Base-by-base conservation (phyloP, 1,284 basidiomycete genomes). In the Ustilago bromivora region DNA sequence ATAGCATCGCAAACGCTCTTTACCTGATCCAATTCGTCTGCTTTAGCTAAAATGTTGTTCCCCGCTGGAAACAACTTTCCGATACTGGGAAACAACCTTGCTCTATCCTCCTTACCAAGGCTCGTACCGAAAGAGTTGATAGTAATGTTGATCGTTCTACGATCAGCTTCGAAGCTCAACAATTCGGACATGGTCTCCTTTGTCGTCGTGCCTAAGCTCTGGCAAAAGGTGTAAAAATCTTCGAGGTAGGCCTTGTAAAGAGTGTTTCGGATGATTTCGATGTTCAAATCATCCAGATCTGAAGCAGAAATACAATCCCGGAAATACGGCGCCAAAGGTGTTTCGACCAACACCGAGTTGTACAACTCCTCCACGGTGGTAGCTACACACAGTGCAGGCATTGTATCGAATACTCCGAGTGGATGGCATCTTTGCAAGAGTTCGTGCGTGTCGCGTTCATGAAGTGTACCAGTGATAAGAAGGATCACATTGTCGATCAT, bases 401-500 rank as follows among this genome's bases (percentile, higher is more conserved):
- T 96, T 3, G 96, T 96, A 85, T 99, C 97, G 83, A 99, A 99
- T 49, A 95, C 91, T 23, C 97, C 97, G 17, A 99, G 89, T 0
- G 97, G 97, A 85, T 99, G 97, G 88, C 97, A 99, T 56, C 97
- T 91, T 82, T 97, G 94, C 46, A 99, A 88, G 10, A 99, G 90
- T 86, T 99, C 97, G 84, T 98, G 95, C 1, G 96, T 98, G 87
- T 99, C 96, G 74, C 97, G 90, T 87, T 98, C 96, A 85, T 99
- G 96, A 46, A 99, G 88, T 1, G 96, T 99, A 41, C 97, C 97
- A 19, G 97, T 97, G 76, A 99, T 99, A 83, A 99, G 90, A 58
- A 99, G 90, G 74, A 99, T 93, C 84, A 99, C 94, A 86, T 99
- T 99, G 91, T 99, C 97, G 84, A 99, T 99, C 97, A 99, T 99